A percentile compares a stretch with the other conserved stretches of the same genome.
These are phyloP conservation scores for Fragaria nilgerrensis DNA, from an alignment of 306 rosid species.

Conservation along the genomic window DNA sequence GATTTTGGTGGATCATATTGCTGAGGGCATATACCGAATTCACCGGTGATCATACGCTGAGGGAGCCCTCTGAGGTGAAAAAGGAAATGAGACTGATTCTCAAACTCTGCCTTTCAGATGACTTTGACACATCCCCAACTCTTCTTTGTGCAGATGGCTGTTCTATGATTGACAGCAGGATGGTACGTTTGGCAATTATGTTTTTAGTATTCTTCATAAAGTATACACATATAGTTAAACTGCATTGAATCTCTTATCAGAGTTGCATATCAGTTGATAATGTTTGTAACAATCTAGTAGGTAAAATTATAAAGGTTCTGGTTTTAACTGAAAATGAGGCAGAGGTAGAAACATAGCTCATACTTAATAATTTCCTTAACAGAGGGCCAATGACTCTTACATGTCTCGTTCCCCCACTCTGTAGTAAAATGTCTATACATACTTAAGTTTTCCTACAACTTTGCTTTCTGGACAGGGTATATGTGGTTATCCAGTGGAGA, in stretches of 20 bases:
- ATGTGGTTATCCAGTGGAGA: too few species aligned
- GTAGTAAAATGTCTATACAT: too few species aligned
- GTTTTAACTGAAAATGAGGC: not conserved
- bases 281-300: not conserved
- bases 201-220: not conserved
- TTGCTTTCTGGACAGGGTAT: too few species aligned
- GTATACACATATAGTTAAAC: too few species aligned
- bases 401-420: too few species aligned
- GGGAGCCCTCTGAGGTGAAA: slow-evolving; percentile 21
- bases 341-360: not conserved
- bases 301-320: not conserved
- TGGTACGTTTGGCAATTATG: slow-evolving; percentile 15
- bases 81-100: slow-evolving; percentile 14
- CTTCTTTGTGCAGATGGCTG: too few species aligned
- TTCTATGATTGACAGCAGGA: slow-evolving; percentile 36
- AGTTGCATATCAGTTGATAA: not conserved
- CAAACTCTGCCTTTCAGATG: too few species aligned
- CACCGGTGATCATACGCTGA: slow-evolving; percentile 17
- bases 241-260: not conserved
- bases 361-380: too few species aligned
- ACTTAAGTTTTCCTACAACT: too few species aligned
- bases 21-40: slow-evolving; percentile 19
- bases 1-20: slow-evolving; percentile 36
- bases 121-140: too few species aligned
- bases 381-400: too few species aligned